These are phyloP conservation scores for Colletotrichum filicis DNA, from an alignment of 2,329 filamentous ascomycete genomes.

Conservation along the genomic window DNA sequence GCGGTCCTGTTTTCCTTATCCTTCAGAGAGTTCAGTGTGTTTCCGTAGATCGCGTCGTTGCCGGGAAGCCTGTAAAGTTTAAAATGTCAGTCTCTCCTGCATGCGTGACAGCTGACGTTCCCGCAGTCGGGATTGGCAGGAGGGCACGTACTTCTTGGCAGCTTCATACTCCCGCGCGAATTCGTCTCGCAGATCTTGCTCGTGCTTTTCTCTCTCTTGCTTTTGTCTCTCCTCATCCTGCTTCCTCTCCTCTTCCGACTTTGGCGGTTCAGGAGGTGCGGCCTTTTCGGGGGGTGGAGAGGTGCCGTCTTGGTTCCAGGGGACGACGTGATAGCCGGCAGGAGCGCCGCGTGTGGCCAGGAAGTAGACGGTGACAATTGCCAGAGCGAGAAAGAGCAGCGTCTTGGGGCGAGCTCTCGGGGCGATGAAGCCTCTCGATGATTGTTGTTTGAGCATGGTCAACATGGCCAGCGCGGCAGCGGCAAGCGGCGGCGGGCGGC, in stretches of 20 bases:
- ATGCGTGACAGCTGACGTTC: conserved; percentile 27
- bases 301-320: conserved; percentile 38
- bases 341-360: conserved; percentile 51
- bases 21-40: conserved; percentile 61
- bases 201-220: conserved; percentile 39
- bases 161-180: conserved; percentile 48
- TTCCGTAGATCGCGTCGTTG: conserved; percentile 66
- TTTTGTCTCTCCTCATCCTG: conserved; percentile 28
- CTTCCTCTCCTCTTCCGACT: conserved; percentile 33
- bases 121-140: not conserved
- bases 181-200: conserved; percentile 45
- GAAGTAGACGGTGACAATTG: conserved; percentile 55
- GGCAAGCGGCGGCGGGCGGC: conserved; percentile 2
- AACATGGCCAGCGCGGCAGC: conserved; percentile 22
- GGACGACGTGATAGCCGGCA: conserved; percentile 48
- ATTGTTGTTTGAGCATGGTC: conserved; percentile 42
- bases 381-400: conserved; percentile 53
- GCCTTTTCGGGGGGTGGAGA: not conserved
- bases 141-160: conserved; percentile 51
- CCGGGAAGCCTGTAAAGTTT: conserved; percentile 50
- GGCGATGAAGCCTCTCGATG: conserved; percentile 37
- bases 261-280: conserved; percentile 19
- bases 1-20: conserved; percentile 50
- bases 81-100: conserved; percentile 13
- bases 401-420: conserved; percentile 53